These are phyloP conservation scores for Digitaria exilis DNA, from an alignment of 202 grass and related monocot genomes.

Conservation along the genomic window DNA sequence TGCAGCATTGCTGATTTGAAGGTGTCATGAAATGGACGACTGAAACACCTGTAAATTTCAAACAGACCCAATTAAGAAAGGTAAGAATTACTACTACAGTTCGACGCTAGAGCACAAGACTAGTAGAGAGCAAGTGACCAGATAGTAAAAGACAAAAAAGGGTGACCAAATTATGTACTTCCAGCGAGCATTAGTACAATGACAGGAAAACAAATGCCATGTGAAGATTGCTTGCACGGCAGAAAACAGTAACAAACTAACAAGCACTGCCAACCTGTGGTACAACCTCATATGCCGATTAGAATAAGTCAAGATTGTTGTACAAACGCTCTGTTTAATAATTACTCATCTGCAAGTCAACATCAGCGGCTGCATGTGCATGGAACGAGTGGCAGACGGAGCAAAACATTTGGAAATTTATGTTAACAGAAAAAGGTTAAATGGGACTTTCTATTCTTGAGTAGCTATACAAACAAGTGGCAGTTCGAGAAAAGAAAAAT, in stretches of 20 bases:
- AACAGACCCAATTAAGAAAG: conserved; percentile 14
- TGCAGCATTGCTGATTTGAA: conserved; percentile 73
- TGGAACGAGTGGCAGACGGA: background rate
- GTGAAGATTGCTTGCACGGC: conserved; percentile 38
- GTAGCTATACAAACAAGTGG: background rate
- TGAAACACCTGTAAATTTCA: conserved; percentile 65
- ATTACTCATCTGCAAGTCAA: conserved; percentile 26
- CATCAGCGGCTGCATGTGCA: conserved; percentile 14
- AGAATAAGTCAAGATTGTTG: conserved; percentile 38
- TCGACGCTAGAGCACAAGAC: conserved; percentile 9
- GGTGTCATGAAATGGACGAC: conserved; percentile 88
- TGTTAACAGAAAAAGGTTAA: background rate
- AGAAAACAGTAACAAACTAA: conserved; percentile 45
- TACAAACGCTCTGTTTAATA: conserved; percentile 20
- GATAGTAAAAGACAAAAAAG: conserved; percentile 42
- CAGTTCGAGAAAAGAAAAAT: too few relatives aligned
- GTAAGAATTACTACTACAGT: background rate
- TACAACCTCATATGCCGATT: conserved; percentile 36
- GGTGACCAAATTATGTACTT: conserved; percentile 45
- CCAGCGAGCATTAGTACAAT: conserved; percentile 46
- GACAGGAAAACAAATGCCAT: conserved; percentile 38
- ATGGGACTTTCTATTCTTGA: conserved; percentile 4
- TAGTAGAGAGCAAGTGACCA: conserved; percentile 25
- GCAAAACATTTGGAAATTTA: conserved; percentile 6
- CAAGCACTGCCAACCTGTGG: conserved; percentile 29